phyloP scores from a whole-genome alignment of 805 yeast genomes.

The Blastobotrys attinorum region DNA sequence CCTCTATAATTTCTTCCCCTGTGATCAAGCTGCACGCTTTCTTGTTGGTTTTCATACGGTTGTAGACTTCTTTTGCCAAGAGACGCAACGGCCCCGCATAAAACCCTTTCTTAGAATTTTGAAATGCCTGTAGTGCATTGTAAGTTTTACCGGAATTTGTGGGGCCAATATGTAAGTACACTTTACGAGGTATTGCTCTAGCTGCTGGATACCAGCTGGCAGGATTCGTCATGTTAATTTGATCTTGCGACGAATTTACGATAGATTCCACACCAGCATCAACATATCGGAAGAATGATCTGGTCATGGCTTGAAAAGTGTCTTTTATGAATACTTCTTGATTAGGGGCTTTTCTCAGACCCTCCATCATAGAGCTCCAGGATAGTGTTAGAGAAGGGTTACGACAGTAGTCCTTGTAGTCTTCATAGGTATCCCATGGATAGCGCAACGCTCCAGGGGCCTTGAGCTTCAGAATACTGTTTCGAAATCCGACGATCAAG shows the following conservation, averaged over 20 bases:
- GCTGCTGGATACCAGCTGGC: conserved; percentile 82
- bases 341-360: neutral
- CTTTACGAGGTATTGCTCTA: conserved; percentile 64
- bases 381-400: neutral
- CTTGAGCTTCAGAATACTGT: no score
- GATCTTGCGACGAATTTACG: conserved; percentile 35
- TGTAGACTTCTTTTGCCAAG: conserved; percentile 86
- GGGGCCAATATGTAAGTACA: conserved; percentile 95
- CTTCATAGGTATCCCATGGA: neutral
- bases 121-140: conserved; percentile 63
- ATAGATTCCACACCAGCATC: neutral
- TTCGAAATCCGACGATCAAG: no score
- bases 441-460: no score
- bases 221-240: conserved; percentile 46
- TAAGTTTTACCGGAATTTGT: conserved; percentile 95
- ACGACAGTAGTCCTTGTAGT: neutral
- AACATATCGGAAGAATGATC: neutral
- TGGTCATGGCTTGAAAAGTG: neutral
- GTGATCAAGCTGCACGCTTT: conserved; percentile 77
- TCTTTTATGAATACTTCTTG: neutral
- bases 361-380: neutral
- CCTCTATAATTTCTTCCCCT: conserved; percentile 87
- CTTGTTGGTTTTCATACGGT: conserved; percentile 60
- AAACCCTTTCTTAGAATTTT: conserved; percentile 62
- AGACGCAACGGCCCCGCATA: conserved; percentile 93